These are phyloP conservation scores for Pinus tabuliformis DNA, from an alignment of 75 land plant species.

Conservation along the genomic window DNA sequence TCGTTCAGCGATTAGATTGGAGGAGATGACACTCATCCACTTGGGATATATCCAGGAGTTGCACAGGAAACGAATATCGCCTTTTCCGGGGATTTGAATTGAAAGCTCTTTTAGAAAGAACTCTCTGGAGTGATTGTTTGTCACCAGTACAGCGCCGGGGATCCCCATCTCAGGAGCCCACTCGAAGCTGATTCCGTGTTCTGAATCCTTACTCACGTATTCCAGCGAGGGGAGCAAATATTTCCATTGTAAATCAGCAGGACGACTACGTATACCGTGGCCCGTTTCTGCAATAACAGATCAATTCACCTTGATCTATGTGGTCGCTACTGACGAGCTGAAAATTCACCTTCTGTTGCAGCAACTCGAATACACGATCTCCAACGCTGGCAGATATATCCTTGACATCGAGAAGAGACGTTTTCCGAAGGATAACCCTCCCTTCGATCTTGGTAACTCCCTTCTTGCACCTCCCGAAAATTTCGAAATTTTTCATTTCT, in stretches of 20 bases:
- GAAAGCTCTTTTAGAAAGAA: conserved; percentile 17
- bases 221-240: neutral
- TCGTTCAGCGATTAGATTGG: neutral
- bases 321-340: neutral
- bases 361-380: neutral
- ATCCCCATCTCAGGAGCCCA: conserved; percentile 18
- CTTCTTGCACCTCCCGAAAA: too few species aligned
- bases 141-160: conserved; percentile 29
- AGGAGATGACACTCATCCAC: neutral
- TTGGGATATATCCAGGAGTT: conserved; percentile 24
- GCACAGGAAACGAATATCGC: conserved; percentile 14
- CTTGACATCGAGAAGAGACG: neutral
- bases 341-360: neutral
- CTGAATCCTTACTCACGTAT: neutral
- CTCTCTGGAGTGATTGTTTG: conserved; percentile 23
- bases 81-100: conserved; percentile 8
- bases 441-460: neutral
- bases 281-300: conserved; percentile 12
- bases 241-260: conserved; percentile 3
- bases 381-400: neutral
- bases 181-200: conserved; percentile 7
- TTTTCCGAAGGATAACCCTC: neutral
- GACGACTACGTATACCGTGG: neutral
- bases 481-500: too few species aligned
- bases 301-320: neutral